These are phyloP conservation scores for Anaeramoeba ignava DNA, from an alignment of 78 protist species.

Conservation along the genomic window DNA sequence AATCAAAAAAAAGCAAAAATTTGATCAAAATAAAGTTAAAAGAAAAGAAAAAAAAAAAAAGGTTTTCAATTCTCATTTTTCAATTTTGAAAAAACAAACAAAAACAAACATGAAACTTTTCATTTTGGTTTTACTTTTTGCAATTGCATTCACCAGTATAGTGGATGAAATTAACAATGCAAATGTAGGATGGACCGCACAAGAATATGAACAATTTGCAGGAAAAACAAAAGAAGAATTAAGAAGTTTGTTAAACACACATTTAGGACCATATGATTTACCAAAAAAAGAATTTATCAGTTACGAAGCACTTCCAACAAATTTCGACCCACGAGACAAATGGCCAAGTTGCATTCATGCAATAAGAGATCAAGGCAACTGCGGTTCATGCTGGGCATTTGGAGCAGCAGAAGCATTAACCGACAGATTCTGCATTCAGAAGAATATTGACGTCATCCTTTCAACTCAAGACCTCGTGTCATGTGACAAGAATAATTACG, in stretches of 20 bases:
- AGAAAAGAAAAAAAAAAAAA: background rate
- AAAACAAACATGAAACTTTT: background rate
- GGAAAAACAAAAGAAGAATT: too few relatives aligned
- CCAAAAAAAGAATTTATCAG: background rate
- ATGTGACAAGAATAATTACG: too few relatives aligned
- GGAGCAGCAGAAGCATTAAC: constrained; percentile 27
- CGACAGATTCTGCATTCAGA: constrained; percentile 25
- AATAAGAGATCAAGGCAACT: constrained; percentile 43
- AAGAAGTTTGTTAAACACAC: background rate
- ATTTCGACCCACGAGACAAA: constrained; percentile 19
- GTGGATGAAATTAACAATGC: background rate
- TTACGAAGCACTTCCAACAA: constrained; percentile 2
- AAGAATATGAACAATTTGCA: background rate
- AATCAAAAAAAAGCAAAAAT: background rate
- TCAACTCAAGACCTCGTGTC: constrained; percentile 28
- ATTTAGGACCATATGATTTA: background rate
- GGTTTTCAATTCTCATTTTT: background rate
- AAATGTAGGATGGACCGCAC: background rate
- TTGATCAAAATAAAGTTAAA: background rate
- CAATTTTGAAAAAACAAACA: background rate
- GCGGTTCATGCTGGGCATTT: constrained; percentile 73
- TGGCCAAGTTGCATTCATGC: constrained; percentile 19
- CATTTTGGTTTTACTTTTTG: background rate
- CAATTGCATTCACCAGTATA: background rate
- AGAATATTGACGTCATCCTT: constrained; percentile 25